Evolutionary conservation across 345 rosid species (phyloP).

Genomic region (Eucalyptus pumila): DNA sequence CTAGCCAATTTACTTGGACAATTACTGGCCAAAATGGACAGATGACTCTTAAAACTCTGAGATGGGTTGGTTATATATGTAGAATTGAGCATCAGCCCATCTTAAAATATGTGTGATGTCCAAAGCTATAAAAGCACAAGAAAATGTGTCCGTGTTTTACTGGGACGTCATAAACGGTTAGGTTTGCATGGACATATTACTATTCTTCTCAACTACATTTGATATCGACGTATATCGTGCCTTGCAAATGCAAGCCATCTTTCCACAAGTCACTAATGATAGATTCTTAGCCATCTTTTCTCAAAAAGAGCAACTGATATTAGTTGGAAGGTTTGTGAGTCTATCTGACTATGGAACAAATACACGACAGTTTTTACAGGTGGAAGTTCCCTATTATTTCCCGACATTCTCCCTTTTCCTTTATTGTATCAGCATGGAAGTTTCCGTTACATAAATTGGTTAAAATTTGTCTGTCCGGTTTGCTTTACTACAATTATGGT

Average conservation of each 20-base stretch:
- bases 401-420: not conserved
- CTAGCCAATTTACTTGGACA: not conserved
- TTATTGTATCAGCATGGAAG: not conserved
- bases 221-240: not conserved
- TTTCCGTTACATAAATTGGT: not conserved
- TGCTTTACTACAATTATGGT: not conserved
- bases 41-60: not conserved
- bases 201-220: not conserved
- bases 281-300: not conserved
- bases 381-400: not conserved
- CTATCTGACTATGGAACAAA: not conserved
- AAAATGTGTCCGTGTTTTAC: not conserved
- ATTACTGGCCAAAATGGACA: not conserved
- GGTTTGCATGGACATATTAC: not conserved
- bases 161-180: not conserved
- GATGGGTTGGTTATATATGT: not conserved
- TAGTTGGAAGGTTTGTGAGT: not conserved
- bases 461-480: not conserved
- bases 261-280: not conserved
- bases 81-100: not conserved
- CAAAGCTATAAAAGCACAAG: not conserved
- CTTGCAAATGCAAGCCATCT: not conserved
- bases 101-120: not conserved
- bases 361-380: not conserved
- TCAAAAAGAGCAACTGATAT: not conserved